A percentile compares a stretch with the other conserved stretches of the same genome.
Conservation (phyloP, 2,329 filamentous ascomycete species). For the Parastagonospora nodorum region DNA sequence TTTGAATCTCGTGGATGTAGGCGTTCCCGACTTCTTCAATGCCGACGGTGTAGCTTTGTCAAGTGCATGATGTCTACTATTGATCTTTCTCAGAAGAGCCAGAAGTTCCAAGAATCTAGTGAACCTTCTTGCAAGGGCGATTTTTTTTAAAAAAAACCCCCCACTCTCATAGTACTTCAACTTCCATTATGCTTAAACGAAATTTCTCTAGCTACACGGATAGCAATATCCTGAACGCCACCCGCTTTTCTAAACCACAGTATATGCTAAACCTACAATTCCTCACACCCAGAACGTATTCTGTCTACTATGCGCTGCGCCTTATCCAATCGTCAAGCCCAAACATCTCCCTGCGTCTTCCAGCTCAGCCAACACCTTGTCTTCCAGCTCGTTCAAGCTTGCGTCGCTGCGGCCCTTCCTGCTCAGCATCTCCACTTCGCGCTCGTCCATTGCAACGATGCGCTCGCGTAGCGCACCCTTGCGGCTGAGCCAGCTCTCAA, state of each 20-base stretch:
- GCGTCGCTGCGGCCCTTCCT: slow-evolving; percentile 39
- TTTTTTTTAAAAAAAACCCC: no score
- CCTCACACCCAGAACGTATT: not conserved
- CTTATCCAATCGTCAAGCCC: slow-evolving; percentile 22
- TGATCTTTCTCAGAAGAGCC: no score
- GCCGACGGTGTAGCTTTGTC: no score
- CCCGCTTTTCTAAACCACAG: not conserved
- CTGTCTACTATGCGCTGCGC: slow-evolving; percentile 2
- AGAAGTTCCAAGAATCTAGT: no score
- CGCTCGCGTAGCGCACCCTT: slow-evolving; percentile 71
- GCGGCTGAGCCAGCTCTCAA: slow-evolving; percentile 79
- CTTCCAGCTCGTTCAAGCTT: slow-evolving; percentile 67
- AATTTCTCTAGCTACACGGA: not conserved
- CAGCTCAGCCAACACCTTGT: slow-evolving; percentile 66
- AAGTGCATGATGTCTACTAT: no score
- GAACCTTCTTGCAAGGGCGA: not conserved
- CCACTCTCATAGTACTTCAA: no score
- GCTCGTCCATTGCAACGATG: slow-evolving; percentile 72
- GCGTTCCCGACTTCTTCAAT: no score
- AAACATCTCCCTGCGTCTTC: slow-evolving; percentile 46
- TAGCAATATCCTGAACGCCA: slow-evolving; percentile 7
- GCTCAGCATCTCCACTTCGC: slow-evolving; percentile 67
- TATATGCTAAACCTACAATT: not conserved
- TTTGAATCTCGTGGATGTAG: no score
- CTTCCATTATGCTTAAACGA: not conserved